phyloP scores from a whole-genome alignment of 2,329 filamentous ascomycete genomes.

The Tolypocladium tundrense region DNA sequence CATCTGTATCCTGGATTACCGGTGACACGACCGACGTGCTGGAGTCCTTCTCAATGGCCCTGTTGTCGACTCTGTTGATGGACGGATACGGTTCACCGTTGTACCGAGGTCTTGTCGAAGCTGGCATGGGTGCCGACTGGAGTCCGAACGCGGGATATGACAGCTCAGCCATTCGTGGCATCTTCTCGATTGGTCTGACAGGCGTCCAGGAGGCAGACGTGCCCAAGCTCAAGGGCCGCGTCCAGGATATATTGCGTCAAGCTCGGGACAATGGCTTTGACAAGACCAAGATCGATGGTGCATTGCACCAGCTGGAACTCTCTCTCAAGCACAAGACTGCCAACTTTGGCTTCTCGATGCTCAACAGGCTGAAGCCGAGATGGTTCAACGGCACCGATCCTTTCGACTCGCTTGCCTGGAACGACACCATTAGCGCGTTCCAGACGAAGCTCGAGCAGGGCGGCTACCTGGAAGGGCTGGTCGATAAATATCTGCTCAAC shows the following conservation, averaged over 20 bases:
- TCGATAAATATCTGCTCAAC: constrained; percentile 85
- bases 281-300: constrained; percentile 80
- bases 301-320: constrained; percentile 90
- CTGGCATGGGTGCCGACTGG: constrained; percentile 83
- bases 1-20: constrained; percentile 85
- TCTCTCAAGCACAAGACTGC: constrained; percentile 92
- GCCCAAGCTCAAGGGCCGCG: constrained; percentile 61
- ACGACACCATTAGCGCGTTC: constrained; percentile 76
- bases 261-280: constrained; percentile 72
- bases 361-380: constrained; percentile 78
- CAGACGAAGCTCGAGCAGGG: constrained; percentile 64
- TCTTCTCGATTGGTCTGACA: constrained; percentile 84
- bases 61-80: constrained; percentile 75
- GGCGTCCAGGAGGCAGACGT: constrained; percentile 80
- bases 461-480: constrained; percentile 70
- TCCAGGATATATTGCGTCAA: constrained; percentile 63
- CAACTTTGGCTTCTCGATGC: constrained; percentile 82
- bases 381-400: constrained; percentile 97
- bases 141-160: constrained; percentile 93
- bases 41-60: constrained; percentile 77
- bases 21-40: constrained; percentile 73
- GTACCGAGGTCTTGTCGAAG: constrained; percentile 80
- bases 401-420: constrained; percentile 85
- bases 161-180: constrained; percentile 60
- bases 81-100: constrained; percentile 93